These are phyloP conservation scores for Metschnikowia borealis DNA, from an alignment of 805 yeast genomes.

Conservation along the genomic window DNA sequence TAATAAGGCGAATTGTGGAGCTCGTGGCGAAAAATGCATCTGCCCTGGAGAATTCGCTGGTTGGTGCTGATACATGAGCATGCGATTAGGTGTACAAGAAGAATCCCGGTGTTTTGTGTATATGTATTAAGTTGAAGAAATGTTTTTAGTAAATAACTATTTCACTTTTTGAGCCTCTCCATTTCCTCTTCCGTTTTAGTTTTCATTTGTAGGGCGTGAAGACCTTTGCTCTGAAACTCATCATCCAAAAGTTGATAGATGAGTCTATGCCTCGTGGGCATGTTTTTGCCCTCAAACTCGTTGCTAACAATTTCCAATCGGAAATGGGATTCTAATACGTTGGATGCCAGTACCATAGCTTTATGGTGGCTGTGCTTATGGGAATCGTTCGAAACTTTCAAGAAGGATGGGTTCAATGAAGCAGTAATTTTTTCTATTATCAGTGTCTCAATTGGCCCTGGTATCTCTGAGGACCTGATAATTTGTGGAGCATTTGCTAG, in stretches of 20 bases:
- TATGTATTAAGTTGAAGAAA: background rate
- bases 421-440: constrained; percentile 43
- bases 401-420: constrained; percentile 42
- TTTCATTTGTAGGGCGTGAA: constrained; percentile 85
- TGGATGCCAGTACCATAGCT: constrained; percentile 69
- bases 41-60: constrained; percentile 47
- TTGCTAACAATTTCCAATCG: constrained; percentile 69
- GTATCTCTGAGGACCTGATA: constrained; percentile 16
- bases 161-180: constrained; percentile 10
- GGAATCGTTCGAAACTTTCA: constrained; percentile 72
- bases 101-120: background rate
- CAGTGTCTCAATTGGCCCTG: constrained; percentile 48
- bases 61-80: constrained; percentile 2
- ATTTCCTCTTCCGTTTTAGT: constrained; percentile 68
- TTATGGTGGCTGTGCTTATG: constrained; percentile 85
- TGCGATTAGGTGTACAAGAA: background rate
- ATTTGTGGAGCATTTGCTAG: constrained; percentile 5
- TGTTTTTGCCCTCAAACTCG: constrained; percentile 56
- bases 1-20: constrained; percentile 82
- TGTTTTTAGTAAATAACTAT: background rate
- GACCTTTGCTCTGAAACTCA: constrained; percentile 65
- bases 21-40: constrained; percentile 80
- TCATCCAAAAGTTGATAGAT: constrained; percentile 66
- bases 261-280: constrained; percentile 75
- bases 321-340: constrained; percentile 79